These are phyloP conservation scores for Camellia sinensis DNA, from an alignment of 148 eudicot species.

Conservation along the genomic window DNA sequence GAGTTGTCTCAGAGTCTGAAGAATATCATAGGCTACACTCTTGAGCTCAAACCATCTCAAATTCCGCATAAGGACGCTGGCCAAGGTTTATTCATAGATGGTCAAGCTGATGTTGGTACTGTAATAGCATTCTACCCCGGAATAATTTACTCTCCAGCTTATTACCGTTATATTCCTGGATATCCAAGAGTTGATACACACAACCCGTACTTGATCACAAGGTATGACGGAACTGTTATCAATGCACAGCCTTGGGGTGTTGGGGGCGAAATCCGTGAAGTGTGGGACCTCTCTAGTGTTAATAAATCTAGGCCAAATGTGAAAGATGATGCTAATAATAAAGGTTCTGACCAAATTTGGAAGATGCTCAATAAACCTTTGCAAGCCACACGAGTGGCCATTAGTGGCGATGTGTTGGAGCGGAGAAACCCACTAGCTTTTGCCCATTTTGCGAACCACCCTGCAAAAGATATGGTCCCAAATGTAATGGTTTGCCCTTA, in stretches of 20 bases:
- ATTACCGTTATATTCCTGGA: conserved; percentile 86
- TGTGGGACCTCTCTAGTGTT: conserved; percentile 56
- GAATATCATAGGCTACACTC: conserved; percentile 73
- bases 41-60: conserved; percentile 64
- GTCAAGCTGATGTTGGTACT: conserved; percentile 80
- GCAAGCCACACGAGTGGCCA: conserved; percentile 32
- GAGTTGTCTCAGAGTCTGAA: conserved; percentile 59
- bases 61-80: conserved; percentile 89
- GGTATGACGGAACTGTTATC: conserved; percentile 88
- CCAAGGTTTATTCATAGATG: conserved; percentile 76
- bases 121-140: conserved; percentile 93
- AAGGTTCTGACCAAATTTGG: conserved; percentile 79
- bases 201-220: conserved; percentile 77
- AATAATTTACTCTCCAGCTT: conserved; percentile 81
- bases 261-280: conserved; percentile 66
- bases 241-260: conserved; percentile 93
- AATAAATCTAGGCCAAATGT: conserved; percentile 19
- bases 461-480: conserved; percentile 56
- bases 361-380: conserved; percentile 84
- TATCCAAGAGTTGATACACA: conserved; percentile 77
- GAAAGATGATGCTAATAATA: conserved; percentile 20
- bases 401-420: conserved; percentile 59
- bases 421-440: conserved; percentile 81
- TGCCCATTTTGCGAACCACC: conserved; percentile 91
- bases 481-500: conserved; percentile 94